Evolutionary conservation across 2,329 filamentous ascomycete genomes (phyloP).

Genomic region (Grosmannia serpens): DNA sequence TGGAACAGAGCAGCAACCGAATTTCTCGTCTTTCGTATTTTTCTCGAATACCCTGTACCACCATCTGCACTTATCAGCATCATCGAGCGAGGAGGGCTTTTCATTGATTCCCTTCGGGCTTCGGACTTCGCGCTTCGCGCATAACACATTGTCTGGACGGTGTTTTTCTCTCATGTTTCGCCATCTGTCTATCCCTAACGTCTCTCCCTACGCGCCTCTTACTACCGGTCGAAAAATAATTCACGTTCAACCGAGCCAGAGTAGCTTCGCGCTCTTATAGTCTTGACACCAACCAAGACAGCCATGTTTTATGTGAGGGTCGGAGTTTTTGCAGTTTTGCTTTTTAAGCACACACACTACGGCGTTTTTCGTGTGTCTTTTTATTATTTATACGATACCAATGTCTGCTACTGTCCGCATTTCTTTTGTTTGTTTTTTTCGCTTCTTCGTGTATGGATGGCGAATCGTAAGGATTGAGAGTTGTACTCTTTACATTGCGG

Average conservation of each 20-base stretch:
- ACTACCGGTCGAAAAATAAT: not conserved
- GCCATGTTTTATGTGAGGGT: slow-evolving; percentile 1
- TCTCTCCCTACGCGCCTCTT: not conserved
- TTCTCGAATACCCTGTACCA: not conserved
- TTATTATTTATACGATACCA: slow-evolving; percentile 1
- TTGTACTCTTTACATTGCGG: slow-evolving; percentile 2
- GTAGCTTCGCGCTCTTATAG: not conserved
- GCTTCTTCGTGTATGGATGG: not conserved
- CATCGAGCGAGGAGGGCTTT: not conserved
- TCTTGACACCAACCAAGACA: not conserved
- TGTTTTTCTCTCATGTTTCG: not conserved
- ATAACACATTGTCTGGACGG: not conserved
- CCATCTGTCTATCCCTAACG: not conserved
- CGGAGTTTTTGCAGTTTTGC: not conserved
- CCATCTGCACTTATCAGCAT: not conserved
- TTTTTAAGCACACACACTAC: not conserved
- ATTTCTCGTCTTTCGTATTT: not conserved
- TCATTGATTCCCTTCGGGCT: not conserved
- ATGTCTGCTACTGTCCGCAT: not conserved
- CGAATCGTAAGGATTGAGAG: not conserved
- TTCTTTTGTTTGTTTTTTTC: not conserved
- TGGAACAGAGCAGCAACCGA: not conserved
- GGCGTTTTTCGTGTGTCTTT: slow-evolving; percentile 1
- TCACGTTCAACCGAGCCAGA: not conserved
- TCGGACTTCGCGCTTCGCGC: not conserved